Evolutionary conservation across 2,329 filamentous ascomycete species (phyloP), one percentile per base, ranked within the genome.

Genomic region (Cytospora piceae): DNA sequence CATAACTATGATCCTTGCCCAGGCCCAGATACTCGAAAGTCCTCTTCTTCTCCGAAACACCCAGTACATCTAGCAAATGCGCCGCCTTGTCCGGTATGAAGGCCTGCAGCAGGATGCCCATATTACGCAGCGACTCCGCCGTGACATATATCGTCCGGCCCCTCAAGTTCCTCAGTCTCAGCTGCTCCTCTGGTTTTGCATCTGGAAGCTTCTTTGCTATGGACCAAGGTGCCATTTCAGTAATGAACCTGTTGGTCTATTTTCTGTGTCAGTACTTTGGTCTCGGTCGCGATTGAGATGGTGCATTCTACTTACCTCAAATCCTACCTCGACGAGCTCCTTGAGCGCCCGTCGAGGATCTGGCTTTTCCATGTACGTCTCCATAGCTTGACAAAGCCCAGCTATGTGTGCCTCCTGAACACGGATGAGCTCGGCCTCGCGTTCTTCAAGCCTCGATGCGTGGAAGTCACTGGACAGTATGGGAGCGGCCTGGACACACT

Each of bases 41-140:
- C 64, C 94, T 84, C 61, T 84, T 85, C 12, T 85, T 81, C 11
- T 80, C 74, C 3, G 81, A 78, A 5, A 99, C 93, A 1, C 91
- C 90, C 11, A 99, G 80, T 72, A 90, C 85, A 74, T 97, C 90
- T 0, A 99, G 84, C 37, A 97, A 77, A 70, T 86, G 80, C 14
- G 78, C 77, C 56, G 92, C 85, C 76, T 96, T 96, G 51, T 80
- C 82, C 0, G 95, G 95, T 85, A 99, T 96, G 73, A 94, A 92
- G 1, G 95, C 93, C 76, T 97, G 94, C 54, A 99, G 80, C 56
- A 98, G 81, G 71, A 99, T 97, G 17, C 89, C 92, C 0, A 83
- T 81, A 29, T 97, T 86, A 46, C 95, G 90, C 56, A 97, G 75
- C 5, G 90, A 85, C 77, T 99, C 95, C 11, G 89, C 85, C 53